Evolutionary conservation across 2,329 filamentous ascomycete species (phyloP), one percentile per base, ranked within the genome.

Genomic region (Diaporthe caulivora): DNA sequence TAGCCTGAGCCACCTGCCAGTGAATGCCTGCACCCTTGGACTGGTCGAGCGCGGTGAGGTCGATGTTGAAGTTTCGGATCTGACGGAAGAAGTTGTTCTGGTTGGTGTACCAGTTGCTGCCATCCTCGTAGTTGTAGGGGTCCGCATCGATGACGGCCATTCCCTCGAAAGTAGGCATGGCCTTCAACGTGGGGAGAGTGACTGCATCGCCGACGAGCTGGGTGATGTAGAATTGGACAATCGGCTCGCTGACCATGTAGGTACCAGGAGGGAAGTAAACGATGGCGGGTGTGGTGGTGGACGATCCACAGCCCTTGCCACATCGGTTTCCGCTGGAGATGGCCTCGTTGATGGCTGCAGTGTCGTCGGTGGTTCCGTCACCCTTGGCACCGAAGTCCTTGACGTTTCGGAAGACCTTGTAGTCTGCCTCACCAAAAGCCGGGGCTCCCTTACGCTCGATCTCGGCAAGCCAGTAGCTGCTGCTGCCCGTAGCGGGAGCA

Each of bases 201-300:
- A 90, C 80, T 64, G 92, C 91, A 85, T 98, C 95, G 72, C 96
- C 96, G 47, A 98, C 87, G 75, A 98, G 90, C 82, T 98, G 95
- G 13, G 95, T 97, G 86, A 98, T 98, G 87, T 98, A 98, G 83
- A 92, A 93, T 81, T 95, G 93, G 68, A 95, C 84, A 77, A 98
- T 90, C 29, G 96, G 94, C 79, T 87, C 89, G 80, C 91, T 94
- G 78, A 98, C 92, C 24, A 93, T 80, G 80, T 98, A 98, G 72
- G 92, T 97, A 77, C 96, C 95, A 15, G 94, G 87, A 51, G 95
- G 95, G 86, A 98, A 97, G 86, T 97, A 98, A 70, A 98, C 91
- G 18, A 98, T 86, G 34, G 94, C 96, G 0, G 96, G 96, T 1
- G 91, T 91, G n/a, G 90, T 89, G 3, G 96, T 98, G 42, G 90